These are phyloP conservation scores for Parmelia sp. DNA, from an alignment of 495 filamentous ascomycete genomes.

Conservation along the genomic window DNA sequence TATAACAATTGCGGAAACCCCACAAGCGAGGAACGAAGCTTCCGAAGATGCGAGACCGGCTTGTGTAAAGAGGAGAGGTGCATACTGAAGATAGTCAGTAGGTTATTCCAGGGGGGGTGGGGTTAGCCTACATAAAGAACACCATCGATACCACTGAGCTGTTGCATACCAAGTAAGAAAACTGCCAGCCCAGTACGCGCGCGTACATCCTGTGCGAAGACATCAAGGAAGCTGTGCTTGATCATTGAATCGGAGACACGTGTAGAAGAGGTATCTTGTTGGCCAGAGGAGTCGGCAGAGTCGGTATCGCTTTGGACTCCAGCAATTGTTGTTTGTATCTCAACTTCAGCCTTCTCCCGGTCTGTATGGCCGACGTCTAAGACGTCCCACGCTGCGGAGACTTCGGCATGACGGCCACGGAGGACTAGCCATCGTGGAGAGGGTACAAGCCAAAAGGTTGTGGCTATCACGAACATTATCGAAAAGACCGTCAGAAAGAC, in stretches of 20 bases:
- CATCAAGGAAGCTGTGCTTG: constrained; percentile 19
- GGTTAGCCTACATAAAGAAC: constrained; percentile 43
- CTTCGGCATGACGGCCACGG: constrained; percentile 36
- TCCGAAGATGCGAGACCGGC: constrained; percentile 44
- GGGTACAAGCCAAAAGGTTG: constrained; percentile 35
- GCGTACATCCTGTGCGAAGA: constrained; percentile 41
- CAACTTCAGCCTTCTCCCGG: constrained; percentile 43
- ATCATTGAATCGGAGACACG: not conserved
- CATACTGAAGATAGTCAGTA: constrained; percentile 36
- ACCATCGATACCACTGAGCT: constrained; percentile 45
- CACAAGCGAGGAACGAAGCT: constrained; percentile 49
- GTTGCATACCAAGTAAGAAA: constrained; percentile 43
- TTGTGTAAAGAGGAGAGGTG: constrained; percentile 47
- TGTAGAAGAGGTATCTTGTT: too few relatives aligned
- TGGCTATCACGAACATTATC: too few relatives aligned
- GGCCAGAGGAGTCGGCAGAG: not conserved
- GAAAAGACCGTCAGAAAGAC: too few relatives aligned
- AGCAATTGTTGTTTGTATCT: not conserved
- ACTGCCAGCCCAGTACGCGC: constrained; percentile 35
- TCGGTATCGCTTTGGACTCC: not conserved
- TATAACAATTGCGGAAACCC: constrained; percentile 49
- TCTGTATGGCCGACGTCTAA: constrained; percentile 46
- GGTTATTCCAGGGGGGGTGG: not conserved
- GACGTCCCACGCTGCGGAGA: constrained; percentile 35
- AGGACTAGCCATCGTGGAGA: constrained; percentile 46